Conservation (phyloP, 345 rosid species). For the Salix dunnii region DNA sequence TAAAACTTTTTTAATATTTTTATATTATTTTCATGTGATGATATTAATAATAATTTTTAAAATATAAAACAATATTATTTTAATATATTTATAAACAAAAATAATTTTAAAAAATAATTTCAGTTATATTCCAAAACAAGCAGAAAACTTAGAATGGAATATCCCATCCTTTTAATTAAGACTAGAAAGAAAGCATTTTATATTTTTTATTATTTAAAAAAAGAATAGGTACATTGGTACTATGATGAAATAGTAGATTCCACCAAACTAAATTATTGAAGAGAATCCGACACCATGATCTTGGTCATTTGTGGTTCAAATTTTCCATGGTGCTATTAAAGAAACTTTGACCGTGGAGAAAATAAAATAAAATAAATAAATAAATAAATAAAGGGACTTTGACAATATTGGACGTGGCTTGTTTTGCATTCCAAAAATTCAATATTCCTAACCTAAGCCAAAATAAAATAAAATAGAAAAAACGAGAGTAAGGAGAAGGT, state of each 20-base stretch:
- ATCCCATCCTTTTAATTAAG: no score
- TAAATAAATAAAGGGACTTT: neutral
- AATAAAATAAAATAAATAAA: neutral
- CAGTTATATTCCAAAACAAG: no score
- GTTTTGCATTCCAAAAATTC: neutral
- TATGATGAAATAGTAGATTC: neutral
- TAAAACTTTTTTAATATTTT: no score
- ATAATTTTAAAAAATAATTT: no score
- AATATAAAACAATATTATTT: no score
- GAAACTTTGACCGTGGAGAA: neutral
- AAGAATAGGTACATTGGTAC: neutral
- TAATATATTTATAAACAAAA: no score
- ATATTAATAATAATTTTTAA: no score
- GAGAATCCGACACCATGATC: neutral
- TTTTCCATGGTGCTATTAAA: neutral
- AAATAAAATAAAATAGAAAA: neutral
- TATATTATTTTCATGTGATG: no score
- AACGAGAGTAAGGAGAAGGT: no score
- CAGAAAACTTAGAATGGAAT: no score
- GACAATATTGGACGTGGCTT: neutral
- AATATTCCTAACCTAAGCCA: neutral
- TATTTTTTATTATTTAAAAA: no score
- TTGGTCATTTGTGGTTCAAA: neutral
- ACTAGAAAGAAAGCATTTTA: no score
- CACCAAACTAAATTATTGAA: neutral